phyloP scores from a whole-genome alignment of 2,329 filamentous ascomycete genomes.

The Phialophora expanda region DNA sequence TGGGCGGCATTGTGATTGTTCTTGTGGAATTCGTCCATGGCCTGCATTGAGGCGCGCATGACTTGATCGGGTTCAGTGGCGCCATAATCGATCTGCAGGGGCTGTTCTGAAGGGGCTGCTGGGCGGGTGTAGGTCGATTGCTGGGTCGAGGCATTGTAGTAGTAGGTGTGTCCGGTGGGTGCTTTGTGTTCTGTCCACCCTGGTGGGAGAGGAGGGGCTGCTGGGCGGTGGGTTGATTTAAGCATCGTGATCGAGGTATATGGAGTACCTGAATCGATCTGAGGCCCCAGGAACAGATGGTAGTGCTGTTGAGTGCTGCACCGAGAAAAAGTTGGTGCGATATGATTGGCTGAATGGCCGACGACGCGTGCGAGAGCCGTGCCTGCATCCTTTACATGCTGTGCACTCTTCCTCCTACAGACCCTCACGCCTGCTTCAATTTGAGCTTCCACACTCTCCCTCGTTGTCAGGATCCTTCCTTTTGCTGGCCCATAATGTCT shows the following conservation, averaged over 20 bases:
- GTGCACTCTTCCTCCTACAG: neutral
- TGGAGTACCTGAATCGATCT: neutral
- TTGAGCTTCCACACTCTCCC: constrained; percentile 8
- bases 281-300: neutral
- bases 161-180: constrained; percentile 81
- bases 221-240: constrained; percentile 74
- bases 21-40: constrained; percentile 39
- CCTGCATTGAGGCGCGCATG: constrained; percentile 33
- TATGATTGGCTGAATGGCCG: constrained; percentile 29
- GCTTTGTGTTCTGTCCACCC: constrained; percentile 96
- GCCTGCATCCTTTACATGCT: constrained; percentile 21
- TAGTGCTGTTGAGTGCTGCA: neutral
- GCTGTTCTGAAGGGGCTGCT: constrained; percentile 45
- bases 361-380: constrained; percentile 32
- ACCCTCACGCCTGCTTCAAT: constrained; percentile 5
- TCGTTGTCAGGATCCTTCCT: constrained; percentile 4
- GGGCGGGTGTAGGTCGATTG: constrained; percentile 87
- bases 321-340: constrained; percentile 14
- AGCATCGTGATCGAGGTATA: constrained; percentile 60
- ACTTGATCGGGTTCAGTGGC: constrained; percentile 37
- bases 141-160: constrained; percentile 81
- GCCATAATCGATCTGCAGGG: constrained; percentile 37
- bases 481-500: constrained; percentile 70
- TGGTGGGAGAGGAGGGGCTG: constrained; percentile 64
- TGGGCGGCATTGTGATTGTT: constrained; percentile 46